A percentile compares a stretch with the other conserved stretches of the same genome.
These are phyloP conservation scores for Arabidopsis arenosa DNA, from an alignment of 345 rosid species.

Conservation along the genomic window DNA sequence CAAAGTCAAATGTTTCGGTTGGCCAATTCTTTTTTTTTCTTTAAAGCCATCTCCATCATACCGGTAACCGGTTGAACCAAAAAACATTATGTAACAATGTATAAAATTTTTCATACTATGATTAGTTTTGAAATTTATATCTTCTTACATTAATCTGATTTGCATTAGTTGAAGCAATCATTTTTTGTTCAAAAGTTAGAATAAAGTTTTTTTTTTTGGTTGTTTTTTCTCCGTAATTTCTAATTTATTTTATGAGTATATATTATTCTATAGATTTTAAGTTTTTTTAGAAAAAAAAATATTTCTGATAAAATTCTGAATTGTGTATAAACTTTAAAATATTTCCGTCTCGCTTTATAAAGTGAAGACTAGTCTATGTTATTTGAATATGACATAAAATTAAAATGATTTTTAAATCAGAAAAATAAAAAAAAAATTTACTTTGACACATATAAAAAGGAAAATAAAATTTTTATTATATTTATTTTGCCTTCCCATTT, in stretches of 20 bases:
- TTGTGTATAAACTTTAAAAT: not conserved
- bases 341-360: not conserved
- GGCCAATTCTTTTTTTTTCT: not conserved
- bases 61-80: not conserved
- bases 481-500: not conserved
- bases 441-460: not conserved
- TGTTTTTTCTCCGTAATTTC: not conserved
- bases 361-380: slow-evolving; percentile 15
- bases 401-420: not conserved
- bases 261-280: not conserved
- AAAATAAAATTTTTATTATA: not conserved
- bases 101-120: not conserved
- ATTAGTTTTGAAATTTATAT: not conserved
- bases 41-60: not conserved
- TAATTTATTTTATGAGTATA: not conserved
- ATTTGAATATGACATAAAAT: not conserved
- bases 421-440: not conserved
- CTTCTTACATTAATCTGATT: not conserved
- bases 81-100: not conserved
- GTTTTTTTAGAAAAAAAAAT: not conserved
- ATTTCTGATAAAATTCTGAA: not conserved
- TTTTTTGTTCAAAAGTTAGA: too few relatives aligned
- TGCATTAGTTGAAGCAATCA: not conserved
- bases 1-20: slow-evolving; percentile 31
- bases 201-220: not conserved